These are phyloP conservation scores for Fusarium sp. DNA, from an alignment of 2,329 filamentous ascomycete species.

Conservation along the genomic window DNA sequence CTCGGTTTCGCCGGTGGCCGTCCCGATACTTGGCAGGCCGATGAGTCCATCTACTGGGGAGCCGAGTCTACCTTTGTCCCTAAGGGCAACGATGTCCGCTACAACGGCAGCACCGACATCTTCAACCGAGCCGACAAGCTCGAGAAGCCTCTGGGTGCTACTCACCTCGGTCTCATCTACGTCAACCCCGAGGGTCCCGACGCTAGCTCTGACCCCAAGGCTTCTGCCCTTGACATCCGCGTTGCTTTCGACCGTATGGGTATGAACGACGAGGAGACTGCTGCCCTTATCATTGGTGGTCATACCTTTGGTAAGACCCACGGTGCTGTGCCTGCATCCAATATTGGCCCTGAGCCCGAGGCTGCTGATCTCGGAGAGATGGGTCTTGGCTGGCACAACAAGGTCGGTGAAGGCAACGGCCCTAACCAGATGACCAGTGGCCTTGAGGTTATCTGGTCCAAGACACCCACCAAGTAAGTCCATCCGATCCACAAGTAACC, in stretches of 20 bases:
- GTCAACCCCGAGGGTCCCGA: conserved; percentile 86
- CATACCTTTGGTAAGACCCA: conserved; percentile 87
- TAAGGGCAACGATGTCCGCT: conserved; percentile 77
- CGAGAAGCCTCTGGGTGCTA: conserved; percentile 75
- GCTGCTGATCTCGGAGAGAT: conserved; percentile 74
- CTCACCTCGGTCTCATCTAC: conserved; percentile 78
- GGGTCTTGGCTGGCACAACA: conserved; percentile 80
- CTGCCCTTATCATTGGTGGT: conserved; percentile 82
- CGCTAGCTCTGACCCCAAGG: conserved; percentile 76
- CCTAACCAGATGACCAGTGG: conserved; percentile 80
- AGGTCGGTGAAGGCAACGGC: conserved; percentile 74
- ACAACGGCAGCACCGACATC: conserved; percentile 67
- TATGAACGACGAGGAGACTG: conserved; percentile 87
- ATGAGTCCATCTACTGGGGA: conserved; percentile 84
- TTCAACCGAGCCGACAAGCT: conserved; percentile 69
- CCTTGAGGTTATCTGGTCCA: conserved; percentile 84
- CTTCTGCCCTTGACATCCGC: conserved; percentile 79
- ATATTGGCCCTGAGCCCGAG: conserved; percentile 77
- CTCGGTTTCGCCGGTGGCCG: conserved; percentile 82
- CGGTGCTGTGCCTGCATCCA: conserved; percentile 70
- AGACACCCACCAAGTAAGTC: conserved; percentile 72
- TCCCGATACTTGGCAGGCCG: conserved; percentile 79
- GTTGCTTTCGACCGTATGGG: conserved; percentile 83
- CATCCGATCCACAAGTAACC: fast-evolving
- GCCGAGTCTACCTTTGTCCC: conserved; percentile 77